These are phyloP conservation scores for Sphagnum tenellum DNA, from an alignment of 225 moss, liverwort and hornwort species.

Conservation along the genomic window DNA sequence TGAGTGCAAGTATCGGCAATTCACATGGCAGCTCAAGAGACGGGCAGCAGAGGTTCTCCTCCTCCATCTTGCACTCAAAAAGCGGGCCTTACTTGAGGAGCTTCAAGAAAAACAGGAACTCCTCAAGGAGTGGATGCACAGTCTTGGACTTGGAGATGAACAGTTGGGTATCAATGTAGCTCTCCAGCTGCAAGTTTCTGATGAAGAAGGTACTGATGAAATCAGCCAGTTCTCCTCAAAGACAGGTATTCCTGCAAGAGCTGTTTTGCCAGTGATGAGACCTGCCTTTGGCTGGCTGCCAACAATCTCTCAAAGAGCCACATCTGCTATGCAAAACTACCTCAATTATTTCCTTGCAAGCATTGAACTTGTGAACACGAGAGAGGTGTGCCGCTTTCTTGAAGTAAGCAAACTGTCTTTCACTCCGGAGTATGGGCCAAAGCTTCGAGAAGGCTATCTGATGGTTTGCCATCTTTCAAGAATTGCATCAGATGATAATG, in stretches of 20 bases:
- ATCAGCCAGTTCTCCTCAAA: constrained; percentile 15
- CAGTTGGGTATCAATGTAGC: constrained; percentile 13
- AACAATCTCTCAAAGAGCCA: constrained; percentile 26
- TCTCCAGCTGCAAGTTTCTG: constrained; percentile 31
- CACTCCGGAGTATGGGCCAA: constrained; percentile 35
- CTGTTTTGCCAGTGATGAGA: constrained; percentile 31
- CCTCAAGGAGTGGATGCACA: constrained; percentile 56
- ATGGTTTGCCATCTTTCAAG: constrained; percentile 33
- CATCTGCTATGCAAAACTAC: constrained; percentile 39
- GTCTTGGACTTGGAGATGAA: constrained; percentile 36
- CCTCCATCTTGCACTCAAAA: constrained; percentile 44
- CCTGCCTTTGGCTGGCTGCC: constrained; percentile 39
- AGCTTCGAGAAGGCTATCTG: constrained; percentile 35
- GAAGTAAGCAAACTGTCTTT: constrained; percentile 43
- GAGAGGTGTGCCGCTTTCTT: constrained; percentile 40
- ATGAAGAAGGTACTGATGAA: constrained; percentile 30
- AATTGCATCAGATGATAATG: constrained; percentile 14
- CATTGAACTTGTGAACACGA: constrained; percentile 31
- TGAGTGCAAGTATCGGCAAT: constrained; percentile 48
- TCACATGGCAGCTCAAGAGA: constrained; percentile 53
- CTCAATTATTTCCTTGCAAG: constrained; percentile 40
- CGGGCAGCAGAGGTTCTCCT: constrained; percentile 54
- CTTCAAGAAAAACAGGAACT: constrained; percentile 57
- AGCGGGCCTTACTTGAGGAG: constrained; percentile 44
- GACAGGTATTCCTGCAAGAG: constrained; percentile 38